Evolutionary conservation across 495 filamentous ascomycete species (phyloP), one percentile per base, ranked within the genome.

Genomic region (Coniosporium apollinis): DNA sequence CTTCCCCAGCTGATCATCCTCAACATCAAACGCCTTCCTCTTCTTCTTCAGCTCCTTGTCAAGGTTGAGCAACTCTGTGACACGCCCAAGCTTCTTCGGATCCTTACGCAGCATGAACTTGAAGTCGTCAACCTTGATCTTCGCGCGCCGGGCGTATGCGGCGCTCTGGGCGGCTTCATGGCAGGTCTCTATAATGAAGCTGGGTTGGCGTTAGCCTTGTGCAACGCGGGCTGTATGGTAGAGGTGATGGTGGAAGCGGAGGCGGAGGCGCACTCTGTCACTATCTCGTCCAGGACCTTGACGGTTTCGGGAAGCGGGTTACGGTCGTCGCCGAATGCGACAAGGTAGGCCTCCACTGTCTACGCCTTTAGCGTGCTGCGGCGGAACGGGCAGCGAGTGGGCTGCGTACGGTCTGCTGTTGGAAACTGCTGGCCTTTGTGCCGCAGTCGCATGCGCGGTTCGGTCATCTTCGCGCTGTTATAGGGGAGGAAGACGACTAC

Each of bases 71-170:
- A 91, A 64, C 55, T 92, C 84, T 61, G 83, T 72, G 37, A 94
- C 81, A 58, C 89, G 76, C 16, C 89, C 89, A 30, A 94, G 68
- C 53, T 89, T 85, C 45, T 69, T 61, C 16, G 80, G 74, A 48
- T 94, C 89, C 22, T 76, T 70, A 21, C 91, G 72, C 35, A 94
- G 70, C 20, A 81, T 81, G 49, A 89, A 96, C 49, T 86, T 81
- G 64, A 96, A 92, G 54, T 97, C 89, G 44, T 97, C 89, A 38
- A 93, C 79, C 51, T 97, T 97, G 60, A 94, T 81, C 59, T 97
- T 97, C 48, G 87, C 79, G 5, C 89, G 74, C 3, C 82, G 74
- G 2, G 78, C 71, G 54, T 89, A 74, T 47, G 76, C 72, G 1
- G 89, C 89, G 44, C 73, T 73, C 16, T 77, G 70, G 18, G 80